These are phyloP conservation scores for Phytophthora palmivora DNA, from an alignment of 352 stramenopile genomes.

Conservation along the genomic window DNA sequence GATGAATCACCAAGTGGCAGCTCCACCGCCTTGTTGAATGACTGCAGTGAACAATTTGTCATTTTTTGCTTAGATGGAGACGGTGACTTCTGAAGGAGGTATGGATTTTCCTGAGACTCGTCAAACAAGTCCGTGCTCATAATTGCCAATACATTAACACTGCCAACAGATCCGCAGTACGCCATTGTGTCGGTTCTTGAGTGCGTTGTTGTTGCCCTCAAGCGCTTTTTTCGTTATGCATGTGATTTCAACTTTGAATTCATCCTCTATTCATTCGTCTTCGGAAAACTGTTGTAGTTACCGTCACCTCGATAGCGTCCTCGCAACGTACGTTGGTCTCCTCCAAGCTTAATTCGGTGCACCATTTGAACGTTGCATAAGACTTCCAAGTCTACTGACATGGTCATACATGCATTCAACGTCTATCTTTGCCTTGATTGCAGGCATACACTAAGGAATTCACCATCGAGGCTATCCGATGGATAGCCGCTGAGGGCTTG, in stretches of 20 bases:
- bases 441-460: background rate
- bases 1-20: slow-evolving; percentile 50
- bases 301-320: slow-evolving; percentile 12
- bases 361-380: slow-evolving; percentile 25
- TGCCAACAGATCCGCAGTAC: slow-evolving; percentile 72
- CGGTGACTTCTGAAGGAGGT: slow-evolving; percentile 50
- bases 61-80: slow-evolving; percentile 22
- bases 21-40: slow-evolving; percentile 30
- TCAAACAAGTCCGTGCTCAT: slow-evolving; percentile 79
- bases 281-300: slow-evolving; percentile 2
- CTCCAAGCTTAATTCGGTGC: slow-evolving; percentile 8
- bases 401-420: background rate
- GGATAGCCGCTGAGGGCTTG: background rate
- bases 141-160: slow-evolving; percentile 71
- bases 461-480: background rate
- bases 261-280: background rate
- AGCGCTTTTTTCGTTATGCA: slow-evolving; percentile 12
- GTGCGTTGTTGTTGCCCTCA: slow-evolving; percentile 9
- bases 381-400: slow-evolving; percentile 11
- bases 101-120: slow-evolving; percentile 76
- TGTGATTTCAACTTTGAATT: background rate
- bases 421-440: background rate
- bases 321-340: slow-evolving; percentile 12
- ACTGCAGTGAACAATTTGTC: slow-evolving; percentile 7
- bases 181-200: slow-evolving; percentile 27